A percentile compares a stretch with the other conserved stretches of the same genome.
phyloP scores from a whole-genome alignment of 108 stramenopile species.

The Nannochloropsis salina region DNA sequence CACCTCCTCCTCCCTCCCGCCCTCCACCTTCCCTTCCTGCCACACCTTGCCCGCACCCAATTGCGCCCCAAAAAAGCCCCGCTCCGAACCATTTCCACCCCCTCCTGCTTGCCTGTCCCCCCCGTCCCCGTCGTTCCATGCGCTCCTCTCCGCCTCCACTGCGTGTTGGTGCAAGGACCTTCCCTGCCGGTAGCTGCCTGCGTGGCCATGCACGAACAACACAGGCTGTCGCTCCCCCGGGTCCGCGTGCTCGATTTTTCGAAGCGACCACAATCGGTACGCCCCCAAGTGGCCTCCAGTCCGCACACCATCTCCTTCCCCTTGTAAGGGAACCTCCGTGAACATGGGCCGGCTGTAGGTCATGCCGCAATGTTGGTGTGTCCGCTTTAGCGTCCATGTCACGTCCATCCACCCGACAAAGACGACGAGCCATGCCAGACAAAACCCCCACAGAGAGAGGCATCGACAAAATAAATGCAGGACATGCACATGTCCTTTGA shows the following conservation, averaged over 20 bases:
- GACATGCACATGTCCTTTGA: background rate
- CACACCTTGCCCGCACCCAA: background rate
- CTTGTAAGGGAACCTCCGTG: background rate
- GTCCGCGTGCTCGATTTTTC: background rate
- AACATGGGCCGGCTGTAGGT: background rate
- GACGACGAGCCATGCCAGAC: background rate
- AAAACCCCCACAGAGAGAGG: background rate
- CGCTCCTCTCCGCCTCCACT: background rate
- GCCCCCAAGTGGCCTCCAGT: background rate
- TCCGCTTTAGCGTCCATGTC: background rate
- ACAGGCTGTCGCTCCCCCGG: background rate
- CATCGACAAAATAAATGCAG: background rate
- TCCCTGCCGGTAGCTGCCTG: background rate
- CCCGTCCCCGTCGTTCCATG: background rate
- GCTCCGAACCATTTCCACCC: background rate
- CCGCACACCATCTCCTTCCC: background rate
- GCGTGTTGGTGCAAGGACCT: background rate
- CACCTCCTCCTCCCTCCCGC: background rate
- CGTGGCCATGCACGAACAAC: background rate
- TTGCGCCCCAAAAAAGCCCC: background rate
- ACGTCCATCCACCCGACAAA: background rate
- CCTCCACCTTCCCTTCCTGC: background rate
- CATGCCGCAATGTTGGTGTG: background rate
- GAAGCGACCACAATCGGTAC: background rate
- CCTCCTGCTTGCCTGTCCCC: background rate